A percentile compares a stretch with the other conserved stretches of the same genome.
Conservation (phyloP, 2,329 filamentous ascomycete genomes). For the Lasiodiplodia hormozganensis region DNA sequence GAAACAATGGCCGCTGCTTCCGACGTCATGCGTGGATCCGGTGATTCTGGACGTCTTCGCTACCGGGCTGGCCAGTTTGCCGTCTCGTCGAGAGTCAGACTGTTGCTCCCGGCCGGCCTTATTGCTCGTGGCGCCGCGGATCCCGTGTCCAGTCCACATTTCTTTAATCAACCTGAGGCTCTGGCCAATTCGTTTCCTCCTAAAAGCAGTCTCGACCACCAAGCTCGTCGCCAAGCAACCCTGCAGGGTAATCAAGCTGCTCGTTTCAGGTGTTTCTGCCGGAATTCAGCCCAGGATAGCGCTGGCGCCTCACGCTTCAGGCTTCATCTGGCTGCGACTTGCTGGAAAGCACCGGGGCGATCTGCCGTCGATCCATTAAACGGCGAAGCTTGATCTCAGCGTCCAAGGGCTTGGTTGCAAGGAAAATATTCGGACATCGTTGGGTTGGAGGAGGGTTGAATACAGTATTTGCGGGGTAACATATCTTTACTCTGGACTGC, state of each 20-base stretch:
- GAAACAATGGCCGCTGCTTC: not conserved
- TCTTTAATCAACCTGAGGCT: slow-evolving; percentile 11
- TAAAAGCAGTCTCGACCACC: not conserved
- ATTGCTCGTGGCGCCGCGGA: not conserved
- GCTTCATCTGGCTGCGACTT: too few species aligned
- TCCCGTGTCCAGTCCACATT: not conserved
- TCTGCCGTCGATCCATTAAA: slow-evolving; percentile 4
- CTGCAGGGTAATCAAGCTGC: not conserved
- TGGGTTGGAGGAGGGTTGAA: not conserved
- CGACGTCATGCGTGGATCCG: slow-evolving; percentile 15
- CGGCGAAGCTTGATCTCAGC: not conserved
- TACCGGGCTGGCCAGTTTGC: not conserved
- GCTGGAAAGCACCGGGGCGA: slow-evolving; percentile 1
- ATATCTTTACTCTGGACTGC: too few species aligned
- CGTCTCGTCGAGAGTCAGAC: not conserved
- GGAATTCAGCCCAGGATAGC: not conserved
- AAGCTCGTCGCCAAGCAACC: slow-evolving; percentile 2
- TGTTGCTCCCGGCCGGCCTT: not conserved
- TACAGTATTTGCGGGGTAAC: too few species aligned
- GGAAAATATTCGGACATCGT: not conserved
- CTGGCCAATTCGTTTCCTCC: not conserved
- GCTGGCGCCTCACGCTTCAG: slow-evolving; percentile 1
- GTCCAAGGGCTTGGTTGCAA: not conserved
- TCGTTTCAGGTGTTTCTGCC: slow-evolving; percentile 17
- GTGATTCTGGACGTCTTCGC: not conserved